These are phyloP conservation scores for Penicillium sp. DNA, from an alignment of 2,329 filamentous ascomycete species.

Conservation along the genomic window DNA sequence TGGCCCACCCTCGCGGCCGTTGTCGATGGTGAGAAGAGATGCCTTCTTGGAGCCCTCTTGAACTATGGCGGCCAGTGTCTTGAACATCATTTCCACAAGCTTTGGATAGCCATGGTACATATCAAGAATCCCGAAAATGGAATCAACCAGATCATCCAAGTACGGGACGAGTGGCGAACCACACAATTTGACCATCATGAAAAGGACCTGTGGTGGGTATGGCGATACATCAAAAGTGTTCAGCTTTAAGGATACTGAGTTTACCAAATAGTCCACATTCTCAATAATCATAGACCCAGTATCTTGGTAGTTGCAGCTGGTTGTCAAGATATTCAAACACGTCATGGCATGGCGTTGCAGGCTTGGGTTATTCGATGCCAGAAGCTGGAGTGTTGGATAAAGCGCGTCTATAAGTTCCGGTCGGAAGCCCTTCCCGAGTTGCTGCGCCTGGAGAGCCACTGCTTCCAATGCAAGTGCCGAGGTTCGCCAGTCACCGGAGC, in stretches of 20 bases:
- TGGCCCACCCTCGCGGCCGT: slow-evolving; percentile 27
- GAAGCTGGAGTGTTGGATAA: slow-evolving; percentile 86
- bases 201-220: slow-evolving; percentile 83
- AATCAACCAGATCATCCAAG: slow-evolving; percentile 86
- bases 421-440: slow-evolving; percentile 70
- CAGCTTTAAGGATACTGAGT: slow-evolving; percentile 83
- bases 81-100: slow-evolving; percentile 84
- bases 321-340: slow-evolving; percentile 79
- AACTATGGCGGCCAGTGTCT: slow-evolving; percentile 79
- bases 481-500: slow-evolving; percentile 68
- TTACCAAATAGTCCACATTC: slow-evolving; percentile 96
- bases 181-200: slow-evolving; percentile 91
- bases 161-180: slow-evolving; percentile 83
- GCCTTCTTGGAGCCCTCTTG: slow-evolving; percentile 73
- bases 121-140: slow-evolving; percentile 90
- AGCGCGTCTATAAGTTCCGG: slow-evolving; percentile 87
- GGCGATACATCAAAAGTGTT: slow-evolving; percentile 93
- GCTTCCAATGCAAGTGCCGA: slow-evolving; percentile 81
- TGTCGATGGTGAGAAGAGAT: slow-evolving; percentile 50
- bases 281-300: slow-evolving; percentile 81
- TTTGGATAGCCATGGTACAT: slow-evolving; percentile 90
- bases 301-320: slow-evolving; percentile 72
- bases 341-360: slow-evolving; percentile 82
- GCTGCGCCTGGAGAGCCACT: slow-evolving; percentile 73
- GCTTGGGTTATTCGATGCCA: slow-evolving; percentile 70